Evolutionary conservation across 164 flowering plant species (phyloP).

Genomic region (Chimonanthus praecox): DNA sequence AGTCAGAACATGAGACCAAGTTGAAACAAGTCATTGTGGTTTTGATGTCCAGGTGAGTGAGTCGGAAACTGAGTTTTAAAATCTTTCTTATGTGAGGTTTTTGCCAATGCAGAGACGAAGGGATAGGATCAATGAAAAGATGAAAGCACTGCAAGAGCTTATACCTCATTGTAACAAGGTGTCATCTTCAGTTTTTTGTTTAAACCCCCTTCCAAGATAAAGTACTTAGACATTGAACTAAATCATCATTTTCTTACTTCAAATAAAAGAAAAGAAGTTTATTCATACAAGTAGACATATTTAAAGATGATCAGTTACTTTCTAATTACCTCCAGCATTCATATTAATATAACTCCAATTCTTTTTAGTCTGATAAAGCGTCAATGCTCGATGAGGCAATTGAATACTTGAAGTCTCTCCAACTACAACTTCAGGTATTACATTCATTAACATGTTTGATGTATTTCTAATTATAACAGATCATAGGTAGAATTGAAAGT

Average conservation of each 20-base stretch:
- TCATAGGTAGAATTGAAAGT: neutral
- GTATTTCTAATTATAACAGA: neutral
- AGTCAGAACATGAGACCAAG: neutral
- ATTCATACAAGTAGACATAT: neutral
- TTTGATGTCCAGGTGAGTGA: no score
- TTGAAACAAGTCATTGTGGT: no score
- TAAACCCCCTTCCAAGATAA: neutral
- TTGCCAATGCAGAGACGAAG: slow-evolving; percentile 14
- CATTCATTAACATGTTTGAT: no score
- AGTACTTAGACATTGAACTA: neutral
- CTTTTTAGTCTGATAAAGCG: slow-evolving; percentile 82
- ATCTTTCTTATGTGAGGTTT: neutral
- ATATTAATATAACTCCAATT: neutral
- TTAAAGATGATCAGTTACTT: neutral
- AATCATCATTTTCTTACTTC: neutral
- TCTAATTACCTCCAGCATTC: neutral
- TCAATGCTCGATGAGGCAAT: slow-evolving; percentile 97
- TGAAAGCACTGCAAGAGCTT: slow-evolving; percentile 15
- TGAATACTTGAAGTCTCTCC: slow-evolving; percentile 87
- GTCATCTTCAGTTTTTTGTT: neutral
- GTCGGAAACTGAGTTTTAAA: neutral
- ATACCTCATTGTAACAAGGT: slow-evolving; percentile 17
- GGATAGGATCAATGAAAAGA: slow-evolving; percentile 17
- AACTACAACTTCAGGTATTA: slow-evolving; percentile 83
- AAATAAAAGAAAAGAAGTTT: neutral